Conservation (phyloP, 345 rosid species). For the Capsella bursapastoris region DNA sequence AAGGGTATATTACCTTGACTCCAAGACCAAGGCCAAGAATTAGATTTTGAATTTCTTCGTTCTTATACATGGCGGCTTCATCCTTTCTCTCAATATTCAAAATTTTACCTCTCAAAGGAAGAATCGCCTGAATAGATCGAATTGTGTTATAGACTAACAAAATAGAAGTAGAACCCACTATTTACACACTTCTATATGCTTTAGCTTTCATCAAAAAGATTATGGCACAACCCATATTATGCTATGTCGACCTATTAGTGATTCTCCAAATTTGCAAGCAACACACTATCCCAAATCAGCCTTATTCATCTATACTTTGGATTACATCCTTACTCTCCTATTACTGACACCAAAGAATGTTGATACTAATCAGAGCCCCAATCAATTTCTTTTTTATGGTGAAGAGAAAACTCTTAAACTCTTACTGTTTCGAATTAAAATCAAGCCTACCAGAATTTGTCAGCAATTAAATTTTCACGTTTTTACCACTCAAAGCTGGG, state of each 20-base stretch:
- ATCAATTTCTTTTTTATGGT: slow-evolving; percentile 13
- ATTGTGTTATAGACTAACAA: slow-evolving; percentile 17
- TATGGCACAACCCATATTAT: neutral
- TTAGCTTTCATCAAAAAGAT: neutral
- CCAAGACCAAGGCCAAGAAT: slow-evolving; percentile 97
- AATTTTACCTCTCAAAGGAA: slow-evolving; percentile 96
- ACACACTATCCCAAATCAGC: slow-evolving; percentile 17
- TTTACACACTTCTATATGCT: neutral
- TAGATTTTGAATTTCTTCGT: slow-evolving; percentile 95
- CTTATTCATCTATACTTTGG: neutral
- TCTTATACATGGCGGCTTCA: slow-evolving; percentile 98
- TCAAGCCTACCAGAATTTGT: no score
- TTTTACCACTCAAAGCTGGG: no score
- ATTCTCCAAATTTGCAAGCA: neutral
- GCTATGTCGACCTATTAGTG: neutral
- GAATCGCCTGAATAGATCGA: slow-evolving; percentile 76
- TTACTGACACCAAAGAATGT: neutral
- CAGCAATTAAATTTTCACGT: no score
- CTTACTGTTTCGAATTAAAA: neutral
- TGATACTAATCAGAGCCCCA: slow-evolving; percentile 8
- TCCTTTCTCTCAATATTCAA: slow-evolving; percentile 93
- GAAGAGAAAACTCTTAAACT: neutral
- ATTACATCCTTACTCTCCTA: neutral
- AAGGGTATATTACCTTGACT: slow-evolving; percentile 65
- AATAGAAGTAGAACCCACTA: slow-evolving; percentile 6